These are phyloP conservation scores for Penicillium sp. DNA, from an alignment of 2,329 filamentous ascomycete species.

Conservation along the genomic window DNA sequence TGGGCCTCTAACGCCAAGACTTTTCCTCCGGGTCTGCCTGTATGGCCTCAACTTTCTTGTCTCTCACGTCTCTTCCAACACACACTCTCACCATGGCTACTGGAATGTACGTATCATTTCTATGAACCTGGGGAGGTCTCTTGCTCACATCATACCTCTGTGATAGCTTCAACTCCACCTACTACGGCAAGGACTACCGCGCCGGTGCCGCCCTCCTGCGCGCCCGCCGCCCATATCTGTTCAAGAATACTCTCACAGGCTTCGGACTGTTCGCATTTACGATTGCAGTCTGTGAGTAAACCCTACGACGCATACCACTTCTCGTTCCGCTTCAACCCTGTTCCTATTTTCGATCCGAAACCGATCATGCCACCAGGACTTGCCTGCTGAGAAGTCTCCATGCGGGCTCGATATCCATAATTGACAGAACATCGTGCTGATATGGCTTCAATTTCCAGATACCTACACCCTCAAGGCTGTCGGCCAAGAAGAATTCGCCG, in stretches of 20 bases:
- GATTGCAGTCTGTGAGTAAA: conserved; percentile 77
- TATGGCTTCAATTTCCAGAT: conserved; percentile 47
- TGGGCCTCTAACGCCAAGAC: conserved; percentile 20
- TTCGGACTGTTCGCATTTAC: conserved; percentile 71
- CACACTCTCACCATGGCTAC: conserved; percentile 18
- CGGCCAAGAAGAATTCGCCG: conserved; percentile 94
- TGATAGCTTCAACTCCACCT: conserved; percentile 67
- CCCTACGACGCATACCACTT: neutral
- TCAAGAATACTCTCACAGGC: conserved; percentile 85
- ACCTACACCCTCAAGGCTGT: conserved; percentile 76
- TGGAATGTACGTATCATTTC: conserved; percentile 22
- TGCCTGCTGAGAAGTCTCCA: neutral
- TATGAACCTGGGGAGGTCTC: neutral
- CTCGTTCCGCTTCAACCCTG: neutral
- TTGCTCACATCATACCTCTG: conserved; percentile 2
- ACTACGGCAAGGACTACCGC: conserved; percentile 85
- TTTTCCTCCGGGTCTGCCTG: conserved; percentile 14
- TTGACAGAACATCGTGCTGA: conserved; percentile 2
- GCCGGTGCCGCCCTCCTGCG: conserved; percentile 87
- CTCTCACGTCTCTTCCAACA: neutral
- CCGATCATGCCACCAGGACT: conserved; percentile 8
- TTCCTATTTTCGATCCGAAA: neutral
- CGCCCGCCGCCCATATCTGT: conserved; percentile 83
- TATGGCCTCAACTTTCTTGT: conserved; percentile 9
- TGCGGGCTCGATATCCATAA: neutral